Base-by-base conservation (phyloP, 1,139 yeast genomes). In the Yamadazyma songkhlaensis region DNA sequence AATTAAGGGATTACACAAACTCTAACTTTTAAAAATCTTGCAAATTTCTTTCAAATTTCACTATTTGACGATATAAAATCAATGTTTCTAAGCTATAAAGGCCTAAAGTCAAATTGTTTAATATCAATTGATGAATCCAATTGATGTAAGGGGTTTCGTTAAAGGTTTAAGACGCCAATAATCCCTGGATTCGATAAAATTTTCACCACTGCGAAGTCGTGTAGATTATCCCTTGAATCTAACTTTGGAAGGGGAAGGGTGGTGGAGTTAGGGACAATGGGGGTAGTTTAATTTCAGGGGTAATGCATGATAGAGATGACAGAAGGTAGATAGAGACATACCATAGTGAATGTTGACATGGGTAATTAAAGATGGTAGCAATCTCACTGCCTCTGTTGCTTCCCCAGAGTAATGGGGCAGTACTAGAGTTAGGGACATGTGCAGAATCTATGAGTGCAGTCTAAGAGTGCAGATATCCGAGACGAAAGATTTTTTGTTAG, bases 131-230 rank as follows among this genome's bases (percentile, higher is more conserved):
- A 17, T 17, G 20, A 17, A 17, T 17, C 20, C 20, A 17, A 17
- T 17, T 6, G 25, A 23, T 3, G 25, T 9, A 23, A 23, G 25
- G 9, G 11, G 3, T 23, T 23, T 9, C 4, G 8, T 23, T 5
- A 23, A 23, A 23, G 25, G 25, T 5, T 23, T 9, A 5, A 26
- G n/a, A 26, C 10, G 17, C 27, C 17, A 22, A 31, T 23, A 29
- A 29, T 21, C 53, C 54, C 7, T 59, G 51, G 14, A 25, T 12
- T 31, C 33, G 27, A 31, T 31, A 31, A 31, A 31, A 31, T 31
- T 31, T 31, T 31, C 33, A 31, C 26, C 33, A 24, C 33, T 29
- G 32, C 32, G 32, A 29, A 29, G 32, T 29, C 32, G 32, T 29
- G 32, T 28, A 14, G 23, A 10, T 8, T 15, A 11, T 27, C 11